Percentiles rank a stretch among this genome's conserved stretches.
These are phyloP conservation scores for Eucalyptus camaldulensis DNA, from an alignment of 345 rosid species.

Conservation along the genomic window DNA sequence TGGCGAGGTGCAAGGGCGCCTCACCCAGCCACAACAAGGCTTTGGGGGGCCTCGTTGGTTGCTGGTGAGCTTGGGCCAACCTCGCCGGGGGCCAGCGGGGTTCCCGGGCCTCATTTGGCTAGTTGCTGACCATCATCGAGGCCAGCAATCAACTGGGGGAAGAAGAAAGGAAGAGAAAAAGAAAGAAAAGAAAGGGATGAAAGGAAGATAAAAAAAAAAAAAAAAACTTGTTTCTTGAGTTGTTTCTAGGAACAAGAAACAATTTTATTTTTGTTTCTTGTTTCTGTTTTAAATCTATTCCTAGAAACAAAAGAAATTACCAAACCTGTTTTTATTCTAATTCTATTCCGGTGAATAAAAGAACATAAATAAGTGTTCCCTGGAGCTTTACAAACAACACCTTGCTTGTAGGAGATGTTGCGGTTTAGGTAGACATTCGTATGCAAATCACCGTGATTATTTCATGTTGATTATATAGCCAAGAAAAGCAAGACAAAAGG, in stretches of 20 bases:
- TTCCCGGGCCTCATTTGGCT: fast-evolving
- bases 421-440: background rate
- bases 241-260: too few species aligned
- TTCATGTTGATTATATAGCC: background rate
- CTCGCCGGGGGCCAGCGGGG: fast-evolving
- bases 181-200: too few species aligned
- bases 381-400: fast-evolving
- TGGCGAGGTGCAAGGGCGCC: fast-evolving
- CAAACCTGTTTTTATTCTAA: too few species aligned
- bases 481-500: background rate
- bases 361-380: too few species aligned
- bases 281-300: too few species aligned
- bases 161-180: too few species aligned
- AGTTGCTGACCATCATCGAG: fast-evolving
- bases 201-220: too few species aligned
- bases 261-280: too few species aligned
- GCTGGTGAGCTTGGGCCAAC: fast-evolving
- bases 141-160: fast-evolving
- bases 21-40: fast-evolving
- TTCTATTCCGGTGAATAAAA: fast-evolving
- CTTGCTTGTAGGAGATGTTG: background rate
- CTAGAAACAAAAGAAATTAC: fast-evolving
- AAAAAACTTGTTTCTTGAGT: too few species aligned
- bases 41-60: fast-evolving
- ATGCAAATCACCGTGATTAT: too few species aligned